Evolutionary conservation across 2,329 filamentous ascomycete species (phyloP), one percentile per base, ranked within the genome.

Genomic region (Tolypocladium amazonense): DNA sequence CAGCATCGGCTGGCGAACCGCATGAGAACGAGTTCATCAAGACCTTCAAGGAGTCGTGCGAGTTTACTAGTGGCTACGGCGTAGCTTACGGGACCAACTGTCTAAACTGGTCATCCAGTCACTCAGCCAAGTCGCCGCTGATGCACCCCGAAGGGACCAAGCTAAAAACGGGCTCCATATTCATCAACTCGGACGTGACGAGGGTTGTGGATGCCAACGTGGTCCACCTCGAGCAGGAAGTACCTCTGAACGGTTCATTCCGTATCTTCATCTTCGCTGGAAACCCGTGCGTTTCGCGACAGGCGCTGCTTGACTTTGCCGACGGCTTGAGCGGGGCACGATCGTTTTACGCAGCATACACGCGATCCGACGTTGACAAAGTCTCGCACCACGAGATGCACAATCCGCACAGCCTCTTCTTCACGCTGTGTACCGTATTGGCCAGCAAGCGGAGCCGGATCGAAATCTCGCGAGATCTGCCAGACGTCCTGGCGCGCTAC

Each of bases 61-160:
- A 94, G 69, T 96, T 96, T 73, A 96, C 92, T 14, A 92, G 88
- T 64, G 92, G 92, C 60, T 96, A 96, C 71, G 92, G 92, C 62
- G 91, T 96, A 27, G 88, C 86, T 37, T 96, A 96, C 77, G 82
- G 87, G 64, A 81, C 88, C 58, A 97, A 96, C 74, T 75, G 83
- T 37, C 81, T 96, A 74, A 96, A 96, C 76, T 96, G 91, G 90
- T 89, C 88, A 12, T 73, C 83, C 0, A 77, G 77, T 4, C 92
- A 96, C 73, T 79, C 85, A 0, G 89, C 88, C 18, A 80, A 88
- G 68, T 90, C 89, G 23, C 74, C 81, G 14, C 76, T 91, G 60
- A 88, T 94, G 70, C 81, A 89, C 60, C 83, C 88, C 2, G 73
- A 81, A 47, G 80, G 83, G 38, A 85, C 81, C 39, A 88, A 83